These are phyloP conservation scores for Pseudogymnoascus sp. DNA, from an alignment of 2,329 filamentous ascomycete species.

Conservation along the genomic window DNA sequence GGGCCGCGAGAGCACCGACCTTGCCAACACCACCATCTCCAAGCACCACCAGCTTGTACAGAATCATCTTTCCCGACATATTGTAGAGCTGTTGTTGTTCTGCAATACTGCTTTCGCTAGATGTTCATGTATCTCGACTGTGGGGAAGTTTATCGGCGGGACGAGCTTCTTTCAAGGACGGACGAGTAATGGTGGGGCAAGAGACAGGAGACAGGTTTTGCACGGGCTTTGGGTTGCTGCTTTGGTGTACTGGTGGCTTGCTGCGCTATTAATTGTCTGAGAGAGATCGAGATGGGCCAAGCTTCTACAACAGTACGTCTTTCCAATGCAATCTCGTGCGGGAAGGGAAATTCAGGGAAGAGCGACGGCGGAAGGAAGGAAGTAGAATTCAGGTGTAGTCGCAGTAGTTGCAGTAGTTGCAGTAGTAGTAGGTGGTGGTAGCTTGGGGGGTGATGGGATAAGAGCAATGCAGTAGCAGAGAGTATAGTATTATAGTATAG, in stretches of 20 bases:
- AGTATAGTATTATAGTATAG: not conserved
- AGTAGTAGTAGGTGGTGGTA: not conserved
- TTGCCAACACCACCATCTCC: slow-evolving; percentile 92
- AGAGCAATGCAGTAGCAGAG: not conserved
- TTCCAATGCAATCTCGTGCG: slow-evolving; percentile 4
- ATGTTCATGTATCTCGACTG: slow-evolving; percentile 7
- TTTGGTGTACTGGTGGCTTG: not conserved
- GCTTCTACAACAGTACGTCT: slow-evolving; percentile 2
- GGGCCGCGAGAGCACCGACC: slow-evolving; percentile 37
- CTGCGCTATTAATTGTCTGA: slow-evolving; percentile 1
- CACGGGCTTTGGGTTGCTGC: not conserved
- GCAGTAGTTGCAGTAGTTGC: not conserved
- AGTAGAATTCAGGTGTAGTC: slow-evolving; percentile 1
- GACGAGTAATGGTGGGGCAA: slow-evolving; percentile 8
- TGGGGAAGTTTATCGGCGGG: slow-evolving; percentile 8
- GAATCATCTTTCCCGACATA: slow-evolving; percentile 89
- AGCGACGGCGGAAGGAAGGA: slow-evolving; percentile 2
- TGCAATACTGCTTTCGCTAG: slow-evolving; percentile 8
- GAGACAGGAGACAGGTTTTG: slow-evolving; percentile 5
- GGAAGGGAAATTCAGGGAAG: slow-evolving; percentile 3
- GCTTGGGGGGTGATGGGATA: slow-evolving; percentile 2
- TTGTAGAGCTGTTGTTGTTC: not conserved
- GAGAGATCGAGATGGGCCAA: not conserved
- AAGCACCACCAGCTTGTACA: slow-evolving; percentile 93
- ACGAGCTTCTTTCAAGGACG: slow-evolving; percentile 5